Evolutionary conservation across 1,284 basidiomycete genomes (phyloP), one percentile per base, ranked within the genome.

Genomic region (Naganishia sp.): DNA sequence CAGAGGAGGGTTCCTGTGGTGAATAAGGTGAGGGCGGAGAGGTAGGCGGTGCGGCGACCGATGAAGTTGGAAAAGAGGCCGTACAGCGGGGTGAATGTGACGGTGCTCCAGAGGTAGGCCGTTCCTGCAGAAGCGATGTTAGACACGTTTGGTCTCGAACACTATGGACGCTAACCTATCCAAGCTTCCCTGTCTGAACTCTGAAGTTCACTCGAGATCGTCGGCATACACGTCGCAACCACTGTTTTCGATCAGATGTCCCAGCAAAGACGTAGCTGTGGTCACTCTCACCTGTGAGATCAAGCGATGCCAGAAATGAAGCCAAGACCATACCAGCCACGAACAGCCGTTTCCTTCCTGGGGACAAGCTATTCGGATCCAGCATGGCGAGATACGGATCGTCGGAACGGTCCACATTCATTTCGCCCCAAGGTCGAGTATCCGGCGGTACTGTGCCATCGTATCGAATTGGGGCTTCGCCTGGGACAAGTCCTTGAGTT

Each of bases 51-150:
- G 3, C 71, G 65, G 13, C 71, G 67, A 21, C 73, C 73, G n/a
- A 74, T 57, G 35, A 71, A 60, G 54, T 74, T 72, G 45, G 67
- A 67, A 13, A 74, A 66, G 9, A 72, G 70, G 15, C 72, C 73
- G 46, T 74, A 74, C 3, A 74, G 55, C 0, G 73, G 73, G 13
- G 73, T 73, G 31, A 74, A 74, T 0, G 72, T 71, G 18, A 73
- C 70, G 51, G 67, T 72, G 58, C 67, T 68, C 71, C 70, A 72
- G 23, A 74, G 68, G 65, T 73, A 74, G 0, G 73, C 71, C 10
- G 73, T 74, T 11, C 60, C 60, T 51, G 18, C n/a, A 18, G 18
- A n/a, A 41, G 57, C 15, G 41, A 39, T 15, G 31, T 45, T 28
- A 42, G 25, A 11, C 25, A 11, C 7, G 50, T 10, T 15, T 18